Conservation (phyloP, 305 asterid genomes). For the Coffea humblotiana region DNA sequence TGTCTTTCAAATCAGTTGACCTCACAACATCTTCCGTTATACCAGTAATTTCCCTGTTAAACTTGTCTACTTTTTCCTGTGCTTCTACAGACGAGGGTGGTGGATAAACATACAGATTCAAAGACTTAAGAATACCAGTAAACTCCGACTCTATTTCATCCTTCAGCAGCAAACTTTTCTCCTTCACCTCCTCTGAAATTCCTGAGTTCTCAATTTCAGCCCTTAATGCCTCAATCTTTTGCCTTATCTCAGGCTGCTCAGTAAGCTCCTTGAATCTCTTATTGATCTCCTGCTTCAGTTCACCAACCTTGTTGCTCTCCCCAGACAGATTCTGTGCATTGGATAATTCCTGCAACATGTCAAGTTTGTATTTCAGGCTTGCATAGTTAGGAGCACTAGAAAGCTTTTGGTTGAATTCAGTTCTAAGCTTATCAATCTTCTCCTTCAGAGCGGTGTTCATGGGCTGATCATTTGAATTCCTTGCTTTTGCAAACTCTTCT, state of each 20-base stretch:
- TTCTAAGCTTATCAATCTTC: slow-evolving; percentile 53
- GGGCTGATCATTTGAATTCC: slow-evolving; percentile 45
- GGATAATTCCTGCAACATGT: slow-evolving; percentile 53
- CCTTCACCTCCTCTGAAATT: slow-evolving; percentile 51
- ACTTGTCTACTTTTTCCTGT: slow-evolving; percentile 37
- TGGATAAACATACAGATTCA: slow-evolving; percentile 49
- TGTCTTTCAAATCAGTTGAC: slow-evolving; percentile 63
- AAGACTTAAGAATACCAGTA: slow-evolving; percentile 41
- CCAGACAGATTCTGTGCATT: slow-evolving; percentile 37
- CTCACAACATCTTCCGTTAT: slow-evolving; percentile 45
- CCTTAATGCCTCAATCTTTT: slow-evolving; percentile 52
- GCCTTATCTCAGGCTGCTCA: slow-evolving; percentile 49
- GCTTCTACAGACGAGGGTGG: slow-evolving; percentile 29
- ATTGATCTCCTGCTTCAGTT: slow-evolving; percentile 45
- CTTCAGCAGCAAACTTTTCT: slow-evolving; percentile 51
- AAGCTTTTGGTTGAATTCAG: slow-evolving; percentile 54
- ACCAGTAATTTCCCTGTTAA: slow-evolving; percentile 45
- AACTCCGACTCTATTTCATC: slow-evolving; percentile 54
- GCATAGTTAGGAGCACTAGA: slow-evolving; percentile 65
- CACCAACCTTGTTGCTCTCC: slow-evolving; percentile 35
- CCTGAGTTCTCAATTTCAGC: slow-evolving; percentile 58
- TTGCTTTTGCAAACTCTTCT: slow-evolving; percentile 63
- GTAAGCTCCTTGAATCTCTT: slow-evolving; percentile 51
- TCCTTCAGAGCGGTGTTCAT: slow-evolving; percentile 48
- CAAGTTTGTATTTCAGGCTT: slow-evolving; percentile 57